These are phyloP conservation scores for Aspergillus terreus DNA, from an alignment of 2,329 filamentous ascomycete species.

Conservation along the genomic window DNA sequence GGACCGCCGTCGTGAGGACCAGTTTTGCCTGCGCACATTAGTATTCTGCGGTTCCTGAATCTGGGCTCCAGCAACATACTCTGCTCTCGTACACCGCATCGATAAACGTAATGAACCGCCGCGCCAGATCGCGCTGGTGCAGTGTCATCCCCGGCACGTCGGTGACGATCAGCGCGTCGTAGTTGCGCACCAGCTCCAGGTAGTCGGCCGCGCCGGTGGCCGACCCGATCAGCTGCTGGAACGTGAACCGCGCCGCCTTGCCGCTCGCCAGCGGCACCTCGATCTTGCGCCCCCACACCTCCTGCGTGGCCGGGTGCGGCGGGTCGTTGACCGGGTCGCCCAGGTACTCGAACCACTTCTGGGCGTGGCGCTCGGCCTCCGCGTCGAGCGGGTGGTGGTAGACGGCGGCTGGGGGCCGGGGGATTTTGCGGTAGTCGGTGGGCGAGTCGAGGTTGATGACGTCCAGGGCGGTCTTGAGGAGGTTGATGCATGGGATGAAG, in stretches of 20 bases:
- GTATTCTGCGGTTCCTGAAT: neutral
- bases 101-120: conserved; percentile 95
- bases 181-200: conserved; percentile 82
- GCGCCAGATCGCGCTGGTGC: conserved; percentile 77
- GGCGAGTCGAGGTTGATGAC: conserved; percentile 93
- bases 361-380: conserved; percentile 73
- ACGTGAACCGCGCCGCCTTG: conserved; percentile 83
- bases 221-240: conserved; percentile 82
- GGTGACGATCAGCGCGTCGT: conserved; percentile 89
- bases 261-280: conserved; percentile 83
- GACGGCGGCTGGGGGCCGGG: conserved; percentile 84
- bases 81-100: conserved; percentile 86
- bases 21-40: conserved; percentile 69
- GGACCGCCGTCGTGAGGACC: conserved; percentile 84
- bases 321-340: conserved; percentile 74
- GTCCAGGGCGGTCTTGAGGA: conserved; percentile 77
- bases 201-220: conserved; percentile 94
- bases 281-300: conserved; percentile 90
- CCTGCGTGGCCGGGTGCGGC: conserved; percentile 73
- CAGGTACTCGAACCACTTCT: conserved; percentile 94
- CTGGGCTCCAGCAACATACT: conserved; percentile 34
- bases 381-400: conserved; percentile 86
- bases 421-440: conserved; percentile 97
- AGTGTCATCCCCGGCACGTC: conserved; percentile 90
- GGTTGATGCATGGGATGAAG: conserved; percentile 90